Evolutionary conservation across 208 protist genomes (phyloP).

Genomic region (Leishmania aethiopica): DNA sequence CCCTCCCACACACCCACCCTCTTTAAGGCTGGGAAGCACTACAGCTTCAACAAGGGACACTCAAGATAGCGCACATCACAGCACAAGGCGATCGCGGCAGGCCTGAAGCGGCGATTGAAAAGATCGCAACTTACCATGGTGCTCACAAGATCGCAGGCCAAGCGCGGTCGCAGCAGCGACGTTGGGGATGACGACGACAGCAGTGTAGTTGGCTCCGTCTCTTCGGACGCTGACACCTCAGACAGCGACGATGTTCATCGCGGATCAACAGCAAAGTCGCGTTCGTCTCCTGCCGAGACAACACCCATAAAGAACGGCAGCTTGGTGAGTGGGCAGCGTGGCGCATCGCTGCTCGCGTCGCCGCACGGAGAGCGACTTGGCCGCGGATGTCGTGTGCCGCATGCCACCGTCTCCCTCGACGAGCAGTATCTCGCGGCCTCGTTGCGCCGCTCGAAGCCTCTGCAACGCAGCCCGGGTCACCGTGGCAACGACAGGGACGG

Average conservation of each 20-base stretch:
- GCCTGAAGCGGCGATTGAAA: not conserved
- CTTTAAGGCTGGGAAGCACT: not conserved
- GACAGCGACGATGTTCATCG: not conserved
- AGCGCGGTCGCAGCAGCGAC: slow-evolving; percentile 15
- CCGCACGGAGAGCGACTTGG: slow-evolving; percentile 45
- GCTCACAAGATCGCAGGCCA: slow-evolving; percentile 21
- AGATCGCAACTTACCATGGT: slow-evolving; percentile 13
- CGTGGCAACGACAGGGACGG: not conserved
- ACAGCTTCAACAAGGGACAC: not conserved
- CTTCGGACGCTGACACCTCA: slow-evolving; percentile 14
- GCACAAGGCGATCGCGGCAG: not conserved
- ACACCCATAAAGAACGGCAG: not conserved
- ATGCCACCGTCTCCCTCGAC: slow-evolving; percentile 37
- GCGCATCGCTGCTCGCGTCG: not conserved
- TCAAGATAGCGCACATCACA: not conserved
- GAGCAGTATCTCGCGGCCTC: slow-evolving; percentile 46
- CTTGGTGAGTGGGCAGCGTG: not conserved
- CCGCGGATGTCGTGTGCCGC: slow-evolving; percentile 63
- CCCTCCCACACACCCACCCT: not conserved
- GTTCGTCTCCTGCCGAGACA: not conserved
- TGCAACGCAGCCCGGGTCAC: not conserved
- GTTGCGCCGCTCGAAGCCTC: slow-evolving; percentile 9
- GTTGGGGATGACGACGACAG: slow-evolving; percentile 7
- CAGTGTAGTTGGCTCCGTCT: slow-evolving; percentile 8
- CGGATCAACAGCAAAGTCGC: not conserved